These are phyloP conservation scores for Helminthosporium solani DNA, from an alignment of 2,329 filamentous ascomycete species.

Conservation along the genomic window DNA sequence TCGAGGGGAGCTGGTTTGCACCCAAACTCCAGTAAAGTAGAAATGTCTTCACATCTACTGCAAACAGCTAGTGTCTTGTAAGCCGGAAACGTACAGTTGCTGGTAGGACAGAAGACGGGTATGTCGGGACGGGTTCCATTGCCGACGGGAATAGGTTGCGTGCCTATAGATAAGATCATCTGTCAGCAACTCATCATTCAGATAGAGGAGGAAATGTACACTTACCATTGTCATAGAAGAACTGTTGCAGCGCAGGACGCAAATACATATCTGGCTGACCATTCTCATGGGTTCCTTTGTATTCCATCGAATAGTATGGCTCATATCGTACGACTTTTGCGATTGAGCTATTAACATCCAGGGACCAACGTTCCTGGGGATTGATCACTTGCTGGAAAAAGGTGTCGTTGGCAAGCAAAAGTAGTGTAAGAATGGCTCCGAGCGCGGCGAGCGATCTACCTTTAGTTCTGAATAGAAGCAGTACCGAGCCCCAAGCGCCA, in stretches of 20 bases:
- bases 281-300: no score
- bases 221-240: conserved; percentile 22
- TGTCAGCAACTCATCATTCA: no score
- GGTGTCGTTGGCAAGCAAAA: conserved; percentile 23
- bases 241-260: conserved; percentile 1
- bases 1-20: conserved; percentile 15
- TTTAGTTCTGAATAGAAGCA: conserved; percentile 20
- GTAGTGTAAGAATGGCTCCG: conserved; percentile 25
- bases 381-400: conserved; percentile 37
- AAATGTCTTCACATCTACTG: conserved; percentile 20
- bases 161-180: conserved; percentile 7
- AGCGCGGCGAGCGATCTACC: conserved; percentile 21
- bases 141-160: conserved; percentile 16
- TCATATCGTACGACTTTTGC: conserved; percentile 10
- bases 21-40: conserved; percentile 4
- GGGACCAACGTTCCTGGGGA: conserved; percentile 22
- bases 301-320: no score
- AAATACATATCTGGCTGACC: conserved; percentile 13
- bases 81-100: conserved; percentile 30
- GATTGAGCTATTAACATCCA: conserved; percentile 15
- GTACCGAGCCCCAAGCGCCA: conserved; percentile 27
- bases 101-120: conserved; percentile 27
- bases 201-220: no score
- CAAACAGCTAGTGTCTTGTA: conserved; percentile 31
- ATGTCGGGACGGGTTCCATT: conserved; percentile 28